Percentiles rank a stretch among this genome's conserved stretches.
phyloP scores from a whole-genome alignment of 176 grass and related monocot genomes.

The Eremochloa ophiuroides region DNA sequence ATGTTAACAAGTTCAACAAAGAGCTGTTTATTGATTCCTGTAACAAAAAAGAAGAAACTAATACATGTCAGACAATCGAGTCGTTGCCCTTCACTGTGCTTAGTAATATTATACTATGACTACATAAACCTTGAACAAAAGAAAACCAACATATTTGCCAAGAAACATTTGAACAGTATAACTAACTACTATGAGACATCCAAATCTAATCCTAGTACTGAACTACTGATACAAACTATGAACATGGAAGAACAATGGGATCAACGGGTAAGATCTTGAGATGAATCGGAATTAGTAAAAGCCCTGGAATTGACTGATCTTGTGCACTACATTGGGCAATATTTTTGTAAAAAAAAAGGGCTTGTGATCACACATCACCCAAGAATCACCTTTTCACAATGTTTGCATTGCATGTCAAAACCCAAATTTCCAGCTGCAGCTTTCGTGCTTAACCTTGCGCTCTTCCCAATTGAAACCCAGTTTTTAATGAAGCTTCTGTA shows the following conservation, averaged over 20 bases:
- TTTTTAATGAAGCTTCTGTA: slow-evolving; percentile 66
- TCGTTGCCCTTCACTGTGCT: not conserved
- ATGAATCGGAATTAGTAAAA: slow-evolving; percentile 2
- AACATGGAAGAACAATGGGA: not conserved
- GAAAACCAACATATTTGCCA: not conserved
- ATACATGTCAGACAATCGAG: slow-evolving; percentile 3
- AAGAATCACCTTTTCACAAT: slow-evolving; percentile 80
- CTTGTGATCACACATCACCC: not conserved
- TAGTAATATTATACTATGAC: not conserved
- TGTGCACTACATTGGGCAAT: not conserved
- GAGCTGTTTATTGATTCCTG: slow-evolving; percentile 96
- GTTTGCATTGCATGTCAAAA: slow-evolving; percentile 86
- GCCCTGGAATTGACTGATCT: not conserved
- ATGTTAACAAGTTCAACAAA: slow-evolving; percentile 82
- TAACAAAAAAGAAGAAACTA: slow-evolving; percentile 2
- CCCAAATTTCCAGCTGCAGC: slow-evolving; percentile 83
- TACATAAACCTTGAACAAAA: not conserved
- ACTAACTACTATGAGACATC: not conserved
- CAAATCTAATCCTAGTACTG: not conserved
- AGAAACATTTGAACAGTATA: not conserved
- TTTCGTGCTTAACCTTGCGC: slow-evolving; percentile 79
- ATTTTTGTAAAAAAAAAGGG: not conserved
- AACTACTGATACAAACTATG: not conserved
- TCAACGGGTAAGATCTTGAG: not conserved
- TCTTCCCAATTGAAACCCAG: slow-evolving; percentile 85